Conservation (phyloP, 306 rosid species). For the Rosa lucieae region DNA sequence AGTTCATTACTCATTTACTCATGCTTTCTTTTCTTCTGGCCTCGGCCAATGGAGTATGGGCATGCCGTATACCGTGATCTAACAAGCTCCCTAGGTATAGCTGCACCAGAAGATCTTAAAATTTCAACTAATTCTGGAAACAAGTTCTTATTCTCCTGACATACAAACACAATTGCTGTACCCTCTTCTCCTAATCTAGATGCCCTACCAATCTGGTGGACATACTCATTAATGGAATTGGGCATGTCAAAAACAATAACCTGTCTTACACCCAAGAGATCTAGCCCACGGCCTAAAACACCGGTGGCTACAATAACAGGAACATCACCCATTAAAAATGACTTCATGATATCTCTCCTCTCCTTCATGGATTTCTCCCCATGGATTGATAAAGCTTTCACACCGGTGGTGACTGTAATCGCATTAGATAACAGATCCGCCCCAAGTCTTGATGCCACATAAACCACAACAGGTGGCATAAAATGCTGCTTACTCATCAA, state of each 20-base stretch:
- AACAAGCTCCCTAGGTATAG: constrained; percentile 66
- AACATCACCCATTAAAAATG: constrained; percentile 65
- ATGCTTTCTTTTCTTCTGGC: constrained; percentile 45
- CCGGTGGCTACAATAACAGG: constrained; percentile 84
- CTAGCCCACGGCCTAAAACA: constrained; percentile 81
- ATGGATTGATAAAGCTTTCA: constrained; percentile 66
- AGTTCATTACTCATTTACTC: not conserved
- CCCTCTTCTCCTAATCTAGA: constrained; percentile 91
- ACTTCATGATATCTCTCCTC: constrained; percentile 74
- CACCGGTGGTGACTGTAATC: constrained; percentile 60
- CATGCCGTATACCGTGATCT: constrained; percentile 40
- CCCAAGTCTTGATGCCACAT: constrained; percentile 73
- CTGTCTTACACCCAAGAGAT: constrained; percentile 72
- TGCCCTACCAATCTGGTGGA: constrained; percentile 87
- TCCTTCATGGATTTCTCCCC: constrained; percentile 87
- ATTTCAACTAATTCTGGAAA: constrained; percentile 56
- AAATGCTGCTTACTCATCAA: constrained; percentile 67
- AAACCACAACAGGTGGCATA: constrained; percentile 71
- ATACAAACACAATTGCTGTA: constrained; percentile 64
- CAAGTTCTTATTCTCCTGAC: constrained; percentile 62
- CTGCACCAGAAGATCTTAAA: constrained; percentile 65
- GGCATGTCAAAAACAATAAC: constrained; percentile 86
- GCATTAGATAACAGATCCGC: constrained; percentile 85
- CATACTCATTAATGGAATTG: constrained; percentile 73
- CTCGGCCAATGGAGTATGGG: constrained; percentile 35